These are phyloP conservation scores for Rhinocladiella mackenziei DNA, from an alignment of 2,329 filamentous ascomycete species.

Conservation along the genomic window DNA sequence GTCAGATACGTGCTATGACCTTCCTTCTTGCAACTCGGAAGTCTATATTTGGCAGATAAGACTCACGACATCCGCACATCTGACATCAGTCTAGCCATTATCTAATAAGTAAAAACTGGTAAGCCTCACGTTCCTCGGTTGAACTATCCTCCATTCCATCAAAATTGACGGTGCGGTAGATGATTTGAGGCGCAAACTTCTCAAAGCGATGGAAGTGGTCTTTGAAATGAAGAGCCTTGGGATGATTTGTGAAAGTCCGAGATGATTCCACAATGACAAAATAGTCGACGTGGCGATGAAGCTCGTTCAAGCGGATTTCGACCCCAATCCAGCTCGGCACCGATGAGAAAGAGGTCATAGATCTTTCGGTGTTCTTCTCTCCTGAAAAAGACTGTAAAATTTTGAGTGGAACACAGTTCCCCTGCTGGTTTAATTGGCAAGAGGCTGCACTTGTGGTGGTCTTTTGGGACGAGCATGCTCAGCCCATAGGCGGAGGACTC, in stretches of 20 bases:
- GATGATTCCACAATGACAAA: constrained; percentile 60
- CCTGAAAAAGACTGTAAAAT: constrained; percentile 17
- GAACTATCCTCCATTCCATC: constrained; percentile 14
- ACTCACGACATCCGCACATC: no score
- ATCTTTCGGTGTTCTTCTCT: constrained; percentile 44
- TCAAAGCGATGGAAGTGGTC: constrained; percentile 52
- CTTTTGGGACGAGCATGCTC: background rate
- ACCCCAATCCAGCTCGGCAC: constrained; percentile 63
- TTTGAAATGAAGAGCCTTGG: constrained; percentile 53
- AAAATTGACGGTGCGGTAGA: constrained; percentile 52
- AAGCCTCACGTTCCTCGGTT: constrained; percentile 52
- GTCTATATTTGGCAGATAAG: no score
- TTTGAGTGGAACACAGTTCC: constrained; percentile 8
- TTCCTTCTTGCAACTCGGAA: no score
- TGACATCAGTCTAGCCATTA: no score
- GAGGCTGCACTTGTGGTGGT: constrained; percentile 5
- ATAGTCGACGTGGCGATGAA: constrained; percentile 59
- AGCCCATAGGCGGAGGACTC: constrained; percentile 9
- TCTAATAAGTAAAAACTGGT: no score
- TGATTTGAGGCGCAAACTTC: constrained; percentile 57
- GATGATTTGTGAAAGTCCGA: constrained; percentile 55
- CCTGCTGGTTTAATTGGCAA: constrained; percentile 10
- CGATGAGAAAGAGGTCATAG: constrained; percentile 61
- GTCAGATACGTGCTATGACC: no score
- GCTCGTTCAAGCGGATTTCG: constrained; percentile 59